Evolutionary conservation across 2,329 filamentous ascomycete species (phyloP), one percentile per base, ranked within the genome.

Genomic region (Teratosphaeria pseudoeucalypti): DNA sequence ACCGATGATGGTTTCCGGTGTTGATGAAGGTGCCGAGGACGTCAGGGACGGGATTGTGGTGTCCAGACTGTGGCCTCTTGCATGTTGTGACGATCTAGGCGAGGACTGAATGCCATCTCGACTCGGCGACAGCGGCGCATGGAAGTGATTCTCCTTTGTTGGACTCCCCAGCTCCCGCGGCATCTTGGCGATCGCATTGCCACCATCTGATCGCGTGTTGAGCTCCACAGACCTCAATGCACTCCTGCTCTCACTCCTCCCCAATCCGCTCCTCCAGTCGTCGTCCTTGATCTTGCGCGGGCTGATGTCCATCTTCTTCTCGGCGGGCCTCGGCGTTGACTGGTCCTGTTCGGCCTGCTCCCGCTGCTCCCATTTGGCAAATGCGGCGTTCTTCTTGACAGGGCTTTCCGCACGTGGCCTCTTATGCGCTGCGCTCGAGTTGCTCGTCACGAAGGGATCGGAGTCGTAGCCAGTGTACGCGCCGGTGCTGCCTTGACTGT

Each of bases 321-420:
- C 65, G 39, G 58, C 65, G 3, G 59, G 66, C 29, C 62, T 61
- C 3, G 64, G 61, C 52, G 59, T 57, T 26, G 57, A 32, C 56
- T 66, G 60, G 10, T 49, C 59, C 57, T 68, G 65, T 54, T 67
- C 64, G 10, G 54, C 53, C 56, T 67, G 66, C 57, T 68, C 66
- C 10, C 66, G 64, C 61, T 66, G 63, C 59, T 68, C 66, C 66
- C 66, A 68, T 57, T 67, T 64, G 27, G 66, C 66, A 47, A 68
- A 68, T 2, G 63, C 65, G 16, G 70, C 62, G 64, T 68, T 71
- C 63, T 71, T 71, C 67, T 72, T 72, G 32, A 72, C 70, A 1
- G 70, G 70, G 60, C 69, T 71, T 60, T 71, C 70, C 52, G 68
- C 70, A n/a, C 70, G 65, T 16, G 71, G 68, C 54, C 70, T 61